Evolutionary conservation across 73 alveolate species (phyloP).

Genomic region (Symbiodinium pilosum): DNA sequence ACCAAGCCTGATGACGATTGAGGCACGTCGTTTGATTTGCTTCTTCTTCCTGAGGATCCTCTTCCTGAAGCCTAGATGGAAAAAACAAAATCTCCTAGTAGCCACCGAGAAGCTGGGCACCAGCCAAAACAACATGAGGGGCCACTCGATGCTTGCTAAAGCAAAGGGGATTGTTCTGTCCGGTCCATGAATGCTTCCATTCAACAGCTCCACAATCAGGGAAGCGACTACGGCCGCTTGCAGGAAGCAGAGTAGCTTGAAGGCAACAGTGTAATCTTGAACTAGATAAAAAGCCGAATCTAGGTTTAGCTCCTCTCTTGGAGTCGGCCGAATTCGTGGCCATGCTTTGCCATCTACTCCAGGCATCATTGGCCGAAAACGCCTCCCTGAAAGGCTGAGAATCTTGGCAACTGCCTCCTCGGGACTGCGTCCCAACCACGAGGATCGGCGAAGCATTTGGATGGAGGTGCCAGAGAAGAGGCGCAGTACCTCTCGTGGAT

Average conservation of each 20-base stretch:
- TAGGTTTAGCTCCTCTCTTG: neutral
- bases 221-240: constrained; percentile 62
- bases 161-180: constrained; percentile 19
- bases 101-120: no score
- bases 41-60: no score
- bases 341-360: neutral
- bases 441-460: constrained; percentile 50
- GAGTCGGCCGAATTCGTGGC: neutral
- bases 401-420: neutral
- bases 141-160: constrained; percentile 48
- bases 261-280: constrained; percentile 28
- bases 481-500: constrained; percentile 60
- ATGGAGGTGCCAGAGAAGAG: constrained; percentile 47
- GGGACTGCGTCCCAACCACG: neutral
- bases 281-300: neutral
- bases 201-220: constrained; percentile 16
- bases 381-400: constrained; percentile 31
- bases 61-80: no score
- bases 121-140: constrained; percentile 47
- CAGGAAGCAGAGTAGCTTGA: constrained; percentile 51
- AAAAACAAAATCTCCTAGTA: no score
- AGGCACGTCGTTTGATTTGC: no score
- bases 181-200: constrained; percentile 42
- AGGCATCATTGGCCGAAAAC: constrained; percentile 42
- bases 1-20: constrained; percentile 36